phyloP scores from a whole-genome alignment of 2,329 filamentous ascomycete species.

The Sporothrix dimorphospora region DNA sequence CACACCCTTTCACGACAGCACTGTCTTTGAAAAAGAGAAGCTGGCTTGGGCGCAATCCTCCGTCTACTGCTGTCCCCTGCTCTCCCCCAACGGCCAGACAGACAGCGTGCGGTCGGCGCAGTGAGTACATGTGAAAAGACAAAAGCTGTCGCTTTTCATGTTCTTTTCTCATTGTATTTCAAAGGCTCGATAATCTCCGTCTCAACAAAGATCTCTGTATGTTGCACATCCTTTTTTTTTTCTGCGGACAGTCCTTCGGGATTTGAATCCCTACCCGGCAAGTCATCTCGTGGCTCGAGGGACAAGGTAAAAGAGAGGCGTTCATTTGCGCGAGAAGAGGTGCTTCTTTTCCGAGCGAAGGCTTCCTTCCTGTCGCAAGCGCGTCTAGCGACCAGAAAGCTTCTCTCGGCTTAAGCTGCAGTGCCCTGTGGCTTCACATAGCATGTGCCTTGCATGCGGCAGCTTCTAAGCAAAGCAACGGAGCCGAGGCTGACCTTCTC shows the following conservation, averaged over 20 bases:
- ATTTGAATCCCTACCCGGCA: not conserved
- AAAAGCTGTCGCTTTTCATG: not conserved
- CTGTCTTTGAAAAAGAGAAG: not conserved
- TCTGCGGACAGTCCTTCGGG: not conserved
- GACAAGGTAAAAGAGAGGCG: not conserved
- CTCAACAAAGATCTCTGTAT: not conserved
- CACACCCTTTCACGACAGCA: not conserved
- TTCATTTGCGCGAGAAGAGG: not conserved
- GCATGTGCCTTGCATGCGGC: not conserved
- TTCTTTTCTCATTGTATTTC: not conserved
- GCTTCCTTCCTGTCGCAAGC: conserved; percentile 8
- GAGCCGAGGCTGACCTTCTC: not conserved
- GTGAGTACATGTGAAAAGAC: not conserved
- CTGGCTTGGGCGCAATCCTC: too few relatives aligned
- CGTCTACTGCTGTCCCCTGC: not conserved
- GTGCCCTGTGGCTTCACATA: too few relatives aligned
- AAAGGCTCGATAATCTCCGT: not conserved
- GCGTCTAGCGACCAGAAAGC: not conserved
- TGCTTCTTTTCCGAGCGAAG: not conserved
- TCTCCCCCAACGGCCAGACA: not conserved
- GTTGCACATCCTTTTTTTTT: not conserved
- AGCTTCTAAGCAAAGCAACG: not conserved
- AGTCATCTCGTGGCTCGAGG: not conserved
- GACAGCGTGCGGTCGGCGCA: not conserved
- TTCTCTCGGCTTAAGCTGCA: not conserved